These are phyloP conservation scores for Saccharum hybrid DNA, from an alignment of 202 grass and related monocot species.

Conservation along the genomic window DNA sequence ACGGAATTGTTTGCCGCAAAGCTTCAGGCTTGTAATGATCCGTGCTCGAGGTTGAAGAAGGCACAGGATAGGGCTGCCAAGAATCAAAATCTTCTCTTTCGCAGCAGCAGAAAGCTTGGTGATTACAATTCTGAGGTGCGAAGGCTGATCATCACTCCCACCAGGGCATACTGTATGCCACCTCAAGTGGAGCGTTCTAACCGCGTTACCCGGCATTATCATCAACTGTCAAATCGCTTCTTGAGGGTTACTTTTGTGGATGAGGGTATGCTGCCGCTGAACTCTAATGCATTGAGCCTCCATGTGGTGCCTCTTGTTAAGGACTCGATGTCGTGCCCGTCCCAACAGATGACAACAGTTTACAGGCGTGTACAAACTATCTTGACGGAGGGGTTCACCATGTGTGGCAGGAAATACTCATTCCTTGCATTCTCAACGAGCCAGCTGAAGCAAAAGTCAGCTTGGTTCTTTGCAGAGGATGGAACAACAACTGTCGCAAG, in stretches of 20 bases:
- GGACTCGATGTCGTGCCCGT: slow-evolving; percentile 51
- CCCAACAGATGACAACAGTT: slow-evolving; percentile 60
- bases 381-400: slow-evolving; percentile 61
- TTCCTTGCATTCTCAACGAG: slow-evolving; percentile 87
- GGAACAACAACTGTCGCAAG: slow-evolving; percentile 35
- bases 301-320: slow-evolving; percentile 59
- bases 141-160: slow-evolving; percentile 81
- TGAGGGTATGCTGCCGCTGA: slow-evolving; percentile 73
- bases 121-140: slow-evolving; percentile 44
- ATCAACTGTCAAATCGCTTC: slow-evolving; percentile 64
- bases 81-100: slow-evolving; percentile 35
- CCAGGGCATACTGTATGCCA: slow-evolving; percentile 71
- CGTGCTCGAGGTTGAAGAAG: slow-evolving; percentile 35
- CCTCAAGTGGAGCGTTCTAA: slow-evolving; percentile 74
- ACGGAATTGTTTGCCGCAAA: slow-evolving; percentile 63
- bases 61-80: slow-evolving; percentile 51
- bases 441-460: slow-evolving; percentile 77
- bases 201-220: slow-evolving; percentile 70
- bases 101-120: neutral
- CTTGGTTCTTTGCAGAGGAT: slow-evolving; percentile 91
- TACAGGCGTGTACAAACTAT: slow-evolving; percentile 54
- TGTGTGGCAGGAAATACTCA: slow-evolving; percentile 76
- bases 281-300: slow-evolving; percentile 59
- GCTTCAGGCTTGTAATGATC: slow-evolving; percentile 53
- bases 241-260: slow-evolving; percentile 88